Base-by-base conservation (phyloP, 441 rosid species). In the Monsonia emarginata region DNA sequence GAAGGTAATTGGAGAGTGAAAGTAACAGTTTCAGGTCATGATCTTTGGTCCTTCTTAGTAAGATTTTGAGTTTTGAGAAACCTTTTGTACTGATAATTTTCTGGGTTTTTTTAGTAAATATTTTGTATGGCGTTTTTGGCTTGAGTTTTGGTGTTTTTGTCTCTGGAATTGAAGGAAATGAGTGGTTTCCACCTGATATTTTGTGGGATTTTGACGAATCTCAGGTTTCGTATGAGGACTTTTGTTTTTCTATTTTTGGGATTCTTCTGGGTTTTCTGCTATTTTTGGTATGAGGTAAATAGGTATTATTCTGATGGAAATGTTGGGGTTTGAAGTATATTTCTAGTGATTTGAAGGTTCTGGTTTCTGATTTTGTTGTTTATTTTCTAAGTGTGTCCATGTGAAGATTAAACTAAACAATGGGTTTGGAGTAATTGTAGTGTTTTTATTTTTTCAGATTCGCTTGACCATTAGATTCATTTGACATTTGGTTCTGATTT, bases 21-120 rank as follows among this genome's bases (percentile, higher is more conserved):
- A 74, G 57, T 63, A 50, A 44, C 62, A 60, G 46, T 44, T 56
- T 21, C 76, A 83, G 83, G 79, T 79, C 74, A 72, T 71, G 80
- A 77, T 83, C 84, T 76, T 72, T 50, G 42, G 38, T 9, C 63
- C 65, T 19, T 65, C 65, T 19, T 24, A 31, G 60, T 9, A 22
- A 56, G 50, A 26, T 66, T 44, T 8, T 7, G 0, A 13, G n/a
- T 52, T 21, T 19, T 24, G 21, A 50, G 57, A 50, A 16, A n/a
- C n/a, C n/a, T n/a, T n/a, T 21, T 50, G 24, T 16, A 6, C 10
- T 50, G 21, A 3, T 50, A 5, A 50, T 16, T 50, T 50, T 16
- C 57, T 16, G 57, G 57, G 16, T 52, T 24, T 21, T n/a, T 21
- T 56, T 8, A 5, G 0, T 11, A 11, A 1, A 56, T 56, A 56